A percentile compares a stretch with the other conserved stretches of the same genome.
Conservation (phyloP, 371 early-diverging fungal species). For the Catenaria anguillulae region DNA sequence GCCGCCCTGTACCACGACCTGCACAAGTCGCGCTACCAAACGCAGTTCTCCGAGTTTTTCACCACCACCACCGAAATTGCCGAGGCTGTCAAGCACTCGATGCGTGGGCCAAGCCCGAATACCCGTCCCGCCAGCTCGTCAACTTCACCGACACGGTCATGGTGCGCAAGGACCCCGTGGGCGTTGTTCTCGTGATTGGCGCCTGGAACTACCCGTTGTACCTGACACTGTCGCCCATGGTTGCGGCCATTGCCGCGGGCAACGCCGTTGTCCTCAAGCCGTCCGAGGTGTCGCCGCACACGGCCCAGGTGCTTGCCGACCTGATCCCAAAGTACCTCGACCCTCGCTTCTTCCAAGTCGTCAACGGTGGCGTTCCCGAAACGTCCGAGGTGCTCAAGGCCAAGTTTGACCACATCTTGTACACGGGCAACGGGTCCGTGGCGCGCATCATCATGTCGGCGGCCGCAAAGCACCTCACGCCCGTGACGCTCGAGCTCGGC, state of each 20-base stretch:
- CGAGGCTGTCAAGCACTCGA: conserved; percentile 3
- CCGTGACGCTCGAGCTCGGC: conserved; percentile 69
- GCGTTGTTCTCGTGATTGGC: conserved; percentile 44
- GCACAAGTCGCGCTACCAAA: conserved; percentile 28
- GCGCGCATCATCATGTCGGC: conserved; percentile 63
- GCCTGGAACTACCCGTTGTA: conserved; percentile 83
- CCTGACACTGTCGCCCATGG: conserved; percentile 53
- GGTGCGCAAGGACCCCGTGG: conserved; percentile 59
- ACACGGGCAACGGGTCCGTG: conserved; percentile 66
- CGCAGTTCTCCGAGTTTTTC: conserved; percentile 24
- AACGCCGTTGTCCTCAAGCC: conserved; percentile 77
- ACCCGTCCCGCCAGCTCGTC: conserved; percentile 6
- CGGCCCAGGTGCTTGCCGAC: conserved; percentile 44
- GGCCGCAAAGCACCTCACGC: conserved; percentile 53
- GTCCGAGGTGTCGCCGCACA: conserved; percentile 63
- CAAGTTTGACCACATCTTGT: conserved; percentile 70
- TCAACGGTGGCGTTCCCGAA: conserved; percentile 60
- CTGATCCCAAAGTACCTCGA: conserved; percentile 62
- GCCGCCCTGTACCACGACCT: conserved; percentile 59
- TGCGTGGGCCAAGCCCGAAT: conserved; percentile 17
- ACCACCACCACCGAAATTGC: conserved; percentile 46
- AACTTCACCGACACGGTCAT: conserved; percentile 10
- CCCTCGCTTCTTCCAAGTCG: conserved; percentile 38
- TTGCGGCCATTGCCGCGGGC: conserved; percentile 84
- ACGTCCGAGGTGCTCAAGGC: conserved; percentile 54